Conservation (phyloP, 2,329 filamentous ascomycete genomes). For the Neopestalotiopsis clavispora region DNA sequence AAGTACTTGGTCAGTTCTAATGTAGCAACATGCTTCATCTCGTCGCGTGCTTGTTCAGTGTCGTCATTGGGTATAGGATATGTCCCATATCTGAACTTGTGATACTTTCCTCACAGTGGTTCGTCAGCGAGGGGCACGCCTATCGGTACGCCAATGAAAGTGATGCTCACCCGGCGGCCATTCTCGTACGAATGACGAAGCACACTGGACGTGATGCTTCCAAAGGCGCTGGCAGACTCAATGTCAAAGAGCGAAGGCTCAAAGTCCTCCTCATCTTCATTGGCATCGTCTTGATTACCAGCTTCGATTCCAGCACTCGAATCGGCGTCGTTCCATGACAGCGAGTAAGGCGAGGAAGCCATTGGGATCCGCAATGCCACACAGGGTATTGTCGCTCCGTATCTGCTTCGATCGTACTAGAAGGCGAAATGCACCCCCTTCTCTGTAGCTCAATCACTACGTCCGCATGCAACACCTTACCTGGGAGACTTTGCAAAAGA, state of each 20-base stretch:
- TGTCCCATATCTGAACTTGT: constrained; percentile 39
- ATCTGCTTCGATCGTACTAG: background rate
- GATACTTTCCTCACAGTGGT: constrained; percentile 29
- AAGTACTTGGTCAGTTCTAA: constrained; percentile 35
- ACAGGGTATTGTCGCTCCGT: background rate
- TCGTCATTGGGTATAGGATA: constrained; percentile 45
- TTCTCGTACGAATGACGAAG: constrained; percentile 40
- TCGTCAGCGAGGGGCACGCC: background rate
- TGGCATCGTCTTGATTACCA: constrained; percentile 28
- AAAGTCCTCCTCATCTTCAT: constrained; percentile 41
- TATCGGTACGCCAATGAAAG: background rate
- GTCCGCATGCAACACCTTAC: background rate
- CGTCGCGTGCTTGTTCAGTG: constrained; percentile 43
- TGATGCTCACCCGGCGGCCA: constrained; percentile 36
- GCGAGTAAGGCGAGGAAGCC: constrained; percentile 4
- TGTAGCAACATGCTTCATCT: constrained; percentile 44
- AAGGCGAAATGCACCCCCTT: background rate
- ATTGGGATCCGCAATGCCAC: background rate
- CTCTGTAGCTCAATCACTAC: background rate
- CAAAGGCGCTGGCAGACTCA: constrained; percentile 28
- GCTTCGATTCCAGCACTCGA: constrained; percentile 19
- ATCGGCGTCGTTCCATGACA: constrained; percentile 6
- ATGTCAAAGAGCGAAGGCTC: constrained; percentile 37
- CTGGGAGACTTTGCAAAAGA: background rate
- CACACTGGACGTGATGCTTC: constrained; percentile 39